Conservation (phyloP, 345 rosid species). For the Conringia planisiliqua region DNA sequence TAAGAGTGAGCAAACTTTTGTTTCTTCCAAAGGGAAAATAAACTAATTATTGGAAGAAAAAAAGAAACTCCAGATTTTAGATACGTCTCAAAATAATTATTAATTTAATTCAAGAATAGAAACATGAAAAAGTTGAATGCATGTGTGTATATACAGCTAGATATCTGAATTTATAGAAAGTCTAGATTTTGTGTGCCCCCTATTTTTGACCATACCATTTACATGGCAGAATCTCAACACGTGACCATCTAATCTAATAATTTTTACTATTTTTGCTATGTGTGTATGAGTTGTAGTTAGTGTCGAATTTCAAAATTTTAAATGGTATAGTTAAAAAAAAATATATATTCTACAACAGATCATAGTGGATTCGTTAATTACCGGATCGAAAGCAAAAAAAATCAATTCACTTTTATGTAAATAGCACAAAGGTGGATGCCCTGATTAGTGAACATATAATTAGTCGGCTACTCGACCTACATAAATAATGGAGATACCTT, state of each 20-base stretch:
- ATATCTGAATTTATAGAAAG: background rate
- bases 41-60: background rate
- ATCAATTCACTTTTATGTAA: background rate
- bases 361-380: too few species aligned
- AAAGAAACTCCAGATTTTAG: background rate
- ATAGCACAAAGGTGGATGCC: background rate
- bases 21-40: background rate
- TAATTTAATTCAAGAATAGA: background rate
- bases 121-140: background rate
- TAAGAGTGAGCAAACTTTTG: background rate
- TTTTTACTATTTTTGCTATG: background rate
- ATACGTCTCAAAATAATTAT: background rate
- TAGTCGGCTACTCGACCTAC: background rate
- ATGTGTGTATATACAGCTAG: background rate
- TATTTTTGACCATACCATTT: constrained; percentile 21
- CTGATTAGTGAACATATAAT: background rate
- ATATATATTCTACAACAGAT: background rate
- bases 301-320: background rate
- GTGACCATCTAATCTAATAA: background rate
- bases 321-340: too few species aligned
- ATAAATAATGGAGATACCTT: background rate
- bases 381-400: background rate
- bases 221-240: background rate
- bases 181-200: constrained; percentile 12
- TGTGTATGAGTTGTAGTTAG: background rate